Conservation (phyloP, 2,329 filamentous ascomycete genomes). For the Myriosclerotinia duriaeana region DNA sequence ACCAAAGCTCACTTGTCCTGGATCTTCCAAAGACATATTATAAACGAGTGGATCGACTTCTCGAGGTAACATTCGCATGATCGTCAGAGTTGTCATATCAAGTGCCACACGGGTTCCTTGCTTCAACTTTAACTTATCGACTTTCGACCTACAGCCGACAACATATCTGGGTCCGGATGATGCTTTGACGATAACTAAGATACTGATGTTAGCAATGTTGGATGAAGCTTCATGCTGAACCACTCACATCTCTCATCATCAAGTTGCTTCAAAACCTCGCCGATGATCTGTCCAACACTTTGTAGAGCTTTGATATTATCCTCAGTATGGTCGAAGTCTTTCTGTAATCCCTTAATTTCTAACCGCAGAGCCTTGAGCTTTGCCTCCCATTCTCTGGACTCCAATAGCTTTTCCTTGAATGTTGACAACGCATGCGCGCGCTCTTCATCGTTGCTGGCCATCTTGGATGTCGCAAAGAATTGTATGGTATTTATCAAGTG, state of each 20-base stretch:
- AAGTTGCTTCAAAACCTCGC: slow-evolving; percentile 96
- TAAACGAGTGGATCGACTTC: slow-evolving; percentile 98
- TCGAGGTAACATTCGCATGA: slow-evolving; percentile 98
- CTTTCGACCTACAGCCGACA: slow-evolving; percentile 96
- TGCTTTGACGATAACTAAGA: slow-evolving; percentile 91
- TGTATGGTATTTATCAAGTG: neutral
- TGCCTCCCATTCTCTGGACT: slow-evolving; percentile 97
- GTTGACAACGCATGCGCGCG: slow-evolving; percentile 69
- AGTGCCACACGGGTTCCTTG: slow-evolving; percentile 96
- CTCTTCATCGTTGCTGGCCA: slow-evolving; percentile 48
- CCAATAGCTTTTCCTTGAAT: slow-evolving; percentile 80
- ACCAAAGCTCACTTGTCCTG: slow-evolving; percentile 94
- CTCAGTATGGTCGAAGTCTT: slow-evolving; percentile 94
- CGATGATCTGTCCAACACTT: slow-evolving; percentile 98
- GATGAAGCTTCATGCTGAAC: slow-evolving; percentile 6
- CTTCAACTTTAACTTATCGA: slow-evolving; percentile 96
- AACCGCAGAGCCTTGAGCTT: slow-evolving; percentile 92
- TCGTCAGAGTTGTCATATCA: slow-evolving; percentile 98
- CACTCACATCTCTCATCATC: slow-evolving; percentile 95
- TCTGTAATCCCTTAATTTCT: slow-evolving; percentile 93
- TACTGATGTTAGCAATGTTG: slow-evolving; percentile 30
- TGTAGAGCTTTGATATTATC: slow-evolving; percentile 99
- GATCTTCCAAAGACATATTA: slow-evolving; percentile 99
- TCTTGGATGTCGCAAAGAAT: slow-evolving; percentile 11
- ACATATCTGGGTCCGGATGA: slow-evolving; percentile 97